These are phyloP conservation scores for Eucalyptus sp. DNA, from an alignment of 345 rosid genomes.

Conservation along the genomic window DNA sequence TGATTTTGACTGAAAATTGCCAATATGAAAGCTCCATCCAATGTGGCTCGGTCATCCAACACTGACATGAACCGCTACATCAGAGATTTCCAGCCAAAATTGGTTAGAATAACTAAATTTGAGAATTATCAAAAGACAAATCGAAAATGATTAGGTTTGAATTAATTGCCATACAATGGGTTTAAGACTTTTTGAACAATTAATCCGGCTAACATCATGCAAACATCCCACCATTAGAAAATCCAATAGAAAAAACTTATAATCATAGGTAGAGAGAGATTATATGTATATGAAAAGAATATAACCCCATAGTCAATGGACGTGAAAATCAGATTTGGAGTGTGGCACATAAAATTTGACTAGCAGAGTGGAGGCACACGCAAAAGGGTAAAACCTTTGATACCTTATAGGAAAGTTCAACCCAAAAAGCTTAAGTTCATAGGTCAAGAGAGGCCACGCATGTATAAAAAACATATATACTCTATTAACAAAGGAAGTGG, in stretches of 20 bases:
- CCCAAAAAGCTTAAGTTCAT: neutral
- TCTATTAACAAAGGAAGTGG: neutral
- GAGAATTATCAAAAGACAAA: too few relatives aligned
- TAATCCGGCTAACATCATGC: neutral
- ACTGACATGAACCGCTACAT: fast-evolving
- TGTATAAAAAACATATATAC: neutral
- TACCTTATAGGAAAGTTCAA: neutral
- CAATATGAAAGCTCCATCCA: too few relatives aligned
- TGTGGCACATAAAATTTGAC: too few relatives aligned
- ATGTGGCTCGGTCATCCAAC: too few relatives aligned
- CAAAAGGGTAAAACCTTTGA: neutral
- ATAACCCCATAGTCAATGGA: neutral
- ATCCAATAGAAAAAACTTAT: neutral
- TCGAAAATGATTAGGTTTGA: neutral
- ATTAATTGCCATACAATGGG: fast-evolving
- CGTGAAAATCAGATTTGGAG: neutral
- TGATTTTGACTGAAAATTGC: too few relatives aligned
- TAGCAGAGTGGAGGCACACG: too few relatives aligned
- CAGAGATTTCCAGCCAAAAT: too few relatives aligned
- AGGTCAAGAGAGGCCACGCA: neutral
- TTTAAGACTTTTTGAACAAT: neutral
- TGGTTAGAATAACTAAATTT: too few relatives aligned
- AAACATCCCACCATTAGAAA: neutral
- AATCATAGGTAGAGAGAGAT: neutral
- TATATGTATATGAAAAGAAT: neutral